Base-by-base conservation (phyloP, 2,329 filamentous ascomycete genomes). In the Exophiala phaeomuriformis region DNA sequence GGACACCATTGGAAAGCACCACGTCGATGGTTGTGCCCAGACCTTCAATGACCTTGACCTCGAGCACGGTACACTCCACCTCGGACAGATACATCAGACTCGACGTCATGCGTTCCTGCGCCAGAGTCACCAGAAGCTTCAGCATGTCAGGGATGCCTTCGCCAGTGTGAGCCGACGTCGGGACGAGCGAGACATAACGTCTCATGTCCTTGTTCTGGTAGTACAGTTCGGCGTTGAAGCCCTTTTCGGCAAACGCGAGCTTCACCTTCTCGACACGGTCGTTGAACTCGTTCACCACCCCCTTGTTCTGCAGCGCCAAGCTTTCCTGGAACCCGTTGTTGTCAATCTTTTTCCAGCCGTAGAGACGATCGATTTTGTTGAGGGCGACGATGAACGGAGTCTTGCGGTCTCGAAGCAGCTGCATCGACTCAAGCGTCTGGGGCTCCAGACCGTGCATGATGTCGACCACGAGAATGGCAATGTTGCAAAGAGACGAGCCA, bases 291-390 rank as follows among this genome's bases (percentile, higher is more conserved):
- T 88, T 88, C 73, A 95, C 88, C 7, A 96, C 90, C 48, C 86
- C 85, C 75, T 91, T 93, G 76, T 83, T 94, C 74, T 98, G 93
- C 65, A 94, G 79, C 39, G 82, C 82, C 69, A 98, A 76, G 72
- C 86, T 91, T 70, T 97, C 91, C 66, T 89, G 84, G 81, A 98
- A 97, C 55, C 93, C 93, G 69, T 98, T 98, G 81, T 98, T 95
- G 66, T 93, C 90, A 57, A 96, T 89, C 76, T 91, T 90, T 78
- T 95, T 95, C 93, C 94, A 98, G 69, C 89, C 90, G 69, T 96
- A 98, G 10, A 98, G 83, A 81, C 93, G 90, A 82, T 98, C 93
- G 63, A 98, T 97, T 79, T 98, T 98, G 85, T 98, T 98, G 67
- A 98, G 78, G 1, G 94, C 94, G 39, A 98, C 94, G 63, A 98